Evolutionary conservation across 495 filamentous ascomycete species (phyloP).

Genomic region (Rostrohypoxylon terebratum): DNA sequence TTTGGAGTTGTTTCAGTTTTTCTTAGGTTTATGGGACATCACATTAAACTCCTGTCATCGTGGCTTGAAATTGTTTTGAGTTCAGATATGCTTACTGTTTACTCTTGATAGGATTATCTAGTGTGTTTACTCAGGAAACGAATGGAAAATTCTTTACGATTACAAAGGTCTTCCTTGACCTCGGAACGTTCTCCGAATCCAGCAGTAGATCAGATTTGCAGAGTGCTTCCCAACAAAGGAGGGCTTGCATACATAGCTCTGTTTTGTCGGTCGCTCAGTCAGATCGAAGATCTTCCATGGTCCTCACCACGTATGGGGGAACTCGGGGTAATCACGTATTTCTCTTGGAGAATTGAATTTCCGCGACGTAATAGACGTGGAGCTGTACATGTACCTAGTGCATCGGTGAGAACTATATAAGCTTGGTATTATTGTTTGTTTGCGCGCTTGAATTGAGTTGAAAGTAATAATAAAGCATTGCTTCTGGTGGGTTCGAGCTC

Average conservation of each 20-base stretch:
- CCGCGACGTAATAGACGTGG: slow-evolving; percentile 20
- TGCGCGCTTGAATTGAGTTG: background rate
- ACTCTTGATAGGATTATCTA: background rate
- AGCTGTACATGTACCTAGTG: too few species aligned
- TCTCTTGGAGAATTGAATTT: background rate
- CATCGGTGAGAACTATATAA: slow-evolving; percentile 35
- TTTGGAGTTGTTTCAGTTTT: background rate
- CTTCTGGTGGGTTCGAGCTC: background rate
- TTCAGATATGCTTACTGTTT: background rate
- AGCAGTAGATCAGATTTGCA: slow-evolving; percentile 32
- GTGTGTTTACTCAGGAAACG: background rate
- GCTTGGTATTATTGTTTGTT: slow-evolving; percentile 18
- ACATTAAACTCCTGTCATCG: slow-evolving; percentile 2
- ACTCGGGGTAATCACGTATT: slow-evolving; percentile 34
- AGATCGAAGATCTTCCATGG: slow-evolving; percentile 29
- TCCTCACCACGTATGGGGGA: slow-evolving; percentile 8
- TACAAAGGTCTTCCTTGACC: background rate
- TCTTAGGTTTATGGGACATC: background rate
- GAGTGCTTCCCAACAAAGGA: slow-evolving; percentile 23
- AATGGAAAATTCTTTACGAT: background rate
- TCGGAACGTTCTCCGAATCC: slow-evolving; percentile 20
- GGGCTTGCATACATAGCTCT: slow-evolving; percentile 5
- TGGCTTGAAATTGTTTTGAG: background rate
- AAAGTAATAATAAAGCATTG: slow-evolving; percentile 22
- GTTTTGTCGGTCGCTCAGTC: slow-evolving; percentile 26